Conservation (phyloP, 2,329 filamentous ascomycete species). For the Dactylellina sp. region DNA sequence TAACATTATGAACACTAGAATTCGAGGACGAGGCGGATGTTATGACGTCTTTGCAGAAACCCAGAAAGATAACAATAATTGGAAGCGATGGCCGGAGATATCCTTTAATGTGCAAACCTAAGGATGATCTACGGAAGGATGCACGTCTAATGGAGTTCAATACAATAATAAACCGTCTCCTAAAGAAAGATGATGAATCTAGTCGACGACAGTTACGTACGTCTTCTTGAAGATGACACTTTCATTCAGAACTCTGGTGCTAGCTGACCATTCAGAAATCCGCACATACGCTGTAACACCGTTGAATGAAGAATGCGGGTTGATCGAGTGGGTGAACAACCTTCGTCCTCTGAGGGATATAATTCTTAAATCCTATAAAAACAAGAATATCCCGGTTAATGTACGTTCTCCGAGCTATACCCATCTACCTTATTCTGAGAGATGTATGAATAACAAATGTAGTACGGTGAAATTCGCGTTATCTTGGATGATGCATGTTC, state of each 20-base stretch:
- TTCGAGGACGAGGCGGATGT: slow-evolving; percentile 92
- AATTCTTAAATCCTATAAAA: slow-evolving; percentile 79
- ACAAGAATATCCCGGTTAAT: slow-evolving; percentile 74
- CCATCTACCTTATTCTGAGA: slow-evolving; percentile 30
- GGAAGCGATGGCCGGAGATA: slow-evolving; percentile 91
- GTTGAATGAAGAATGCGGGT: slow-evolving; percentile 94
- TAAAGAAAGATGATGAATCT: slow-evolving; percentile 91
- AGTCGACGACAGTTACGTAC: slow-evolving; percentile 83
- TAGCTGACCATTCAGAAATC: slow-evolving; percentile 70
- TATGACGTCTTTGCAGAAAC: slow-evolving; percentile 89
- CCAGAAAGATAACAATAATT: slow-evolving; percentile 85
- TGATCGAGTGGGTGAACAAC: slow-evolving; percentile 98
- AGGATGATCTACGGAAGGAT: slow-evolving; percentile 96
- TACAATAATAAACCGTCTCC: slow-evolving; percentile 92
- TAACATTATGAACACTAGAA: slow-evolving; percentile 59
- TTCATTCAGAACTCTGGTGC: slow-evolving; percentile 58
- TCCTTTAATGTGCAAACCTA: slow-evolving; percentile 93
- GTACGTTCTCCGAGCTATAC: slow-evolving; percentile 61
- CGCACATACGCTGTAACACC: slow-evolving; percentile 97
- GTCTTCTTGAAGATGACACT: slow-evolving; percentile 49
- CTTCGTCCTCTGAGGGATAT: slow-evolving; percentile 95
- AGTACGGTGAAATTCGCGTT: slow-evolving; percentile 62
- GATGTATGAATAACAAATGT: slow-evolving; percentile 61
- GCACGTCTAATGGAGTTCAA: slow-evolving; percentile 99
- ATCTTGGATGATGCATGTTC: slow-evolving; percentile 75